Conservation (phyloP, 148 eudicot species). For the Arbutus unedo region DNA sequence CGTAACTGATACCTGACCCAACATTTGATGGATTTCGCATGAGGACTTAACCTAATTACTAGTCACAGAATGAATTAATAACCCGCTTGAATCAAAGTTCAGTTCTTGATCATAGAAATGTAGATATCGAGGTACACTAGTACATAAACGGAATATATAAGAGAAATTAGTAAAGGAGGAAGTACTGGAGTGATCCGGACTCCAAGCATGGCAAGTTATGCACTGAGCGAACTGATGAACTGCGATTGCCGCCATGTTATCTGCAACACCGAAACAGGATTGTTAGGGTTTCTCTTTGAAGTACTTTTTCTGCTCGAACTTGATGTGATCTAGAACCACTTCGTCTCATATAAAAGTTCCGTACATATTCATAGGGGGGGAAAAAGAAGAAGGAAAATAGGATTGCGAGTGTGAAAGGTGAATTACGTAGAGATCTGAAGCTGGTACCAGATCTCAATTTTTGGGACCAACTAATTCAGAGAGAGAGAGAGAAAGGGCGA, state of each 20-base stretch:
- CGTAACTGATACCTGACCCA: neutral
- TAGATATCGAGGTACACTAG: neutral
- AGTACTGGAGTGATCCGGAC: slow-evolving; percentile 79
- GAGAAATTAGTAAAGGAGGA: slow-evolving; percentile 17
- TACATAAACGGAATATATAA: neutral
- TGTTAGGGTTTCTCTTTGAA: neutral
- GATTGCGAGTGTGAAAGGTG: neutral
- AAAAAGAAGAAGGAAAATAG: neutral
- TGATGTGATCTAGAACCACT: neutral
- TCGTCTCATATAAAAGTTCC: neutral
- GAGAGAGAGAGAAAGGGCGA: neutral
- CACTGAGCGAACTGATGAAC: slow-evolving; percentile 80
- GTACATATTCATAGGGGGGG: neutral
- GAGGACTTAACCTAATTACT: neutral
- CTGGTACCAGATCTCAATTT: neutral
- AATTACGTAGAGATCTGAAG: slow-evolving; percentile 12
- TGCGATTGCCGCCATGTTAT: slow-evolving; percentile 53
- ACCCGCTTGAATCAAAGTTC: neutral
- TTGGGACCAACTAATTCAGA: neutral
- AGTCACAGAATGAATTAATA: neutral
- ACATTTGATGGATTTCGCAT: neutral
- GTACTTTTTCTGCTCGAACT: neutral
- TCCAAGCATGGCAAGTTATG: slow-evolving; percentile 95
- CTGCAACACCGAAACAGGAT: neutral
- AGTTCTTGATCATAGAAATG: neutral